Conservation (phyloP, 805 yeast species). For the Kazachstania africana region DNA sequence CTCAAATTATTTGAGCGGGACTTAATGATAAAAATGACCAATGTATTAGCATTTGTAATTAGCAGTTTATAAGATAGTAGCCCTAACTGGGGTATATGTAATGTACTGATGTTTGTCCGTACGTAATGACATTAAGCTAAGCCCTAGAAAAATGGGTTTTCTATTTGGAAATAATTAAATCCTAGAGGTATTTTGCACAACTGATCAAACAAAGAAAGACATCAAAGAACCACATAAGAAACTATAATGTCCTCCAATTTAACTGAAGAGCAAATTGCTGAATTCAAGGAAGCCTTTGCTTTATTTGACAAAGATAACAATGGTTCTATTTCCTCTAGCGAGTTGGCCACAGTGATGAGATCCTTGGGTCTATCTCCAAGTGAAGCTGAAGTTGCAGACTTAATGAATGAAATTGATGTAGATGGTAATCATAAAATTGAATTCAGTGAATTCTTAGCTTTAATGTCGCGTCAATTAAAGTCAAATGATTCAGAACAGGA, state of each 20-base stretch:
- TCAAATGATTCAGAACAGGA: conserved; percentile 97
- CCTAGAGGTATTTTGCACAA: too few species aligned
- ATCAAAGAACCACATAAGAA: too few species aligned
- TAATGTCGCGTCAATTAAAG: conserved; percentile 89
- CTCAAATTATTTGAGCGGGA: too few species aligned
- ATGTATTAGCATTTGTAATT: too few species aligned
- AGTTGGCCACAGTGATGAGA: conserved; percentile 96
- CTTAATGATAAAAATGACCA: too few species aligned
- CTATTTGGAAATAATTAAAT: too few species aligned
- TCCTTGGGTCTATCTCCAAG: conserved; percentile 97
- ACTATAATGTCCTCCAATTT: conserved; percentile 39
- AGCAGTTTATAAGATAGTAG: too few species aligned
- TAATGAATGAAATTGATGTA: conserved; percentile 94
- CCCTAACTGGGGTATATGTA: too few species aligned
- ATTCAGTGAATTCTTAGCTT: conserved; percentile 69
- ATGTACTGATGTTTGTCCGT: too few species aligned
- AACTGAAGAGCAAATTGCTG: conserved; percentile 92
- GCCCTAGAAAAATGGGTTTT: too few species aligned
- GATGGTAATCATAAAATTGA: conserved; percentile 88
- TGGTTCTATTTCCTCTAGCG: conserved; percentile 92
- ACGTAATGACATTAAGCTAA: too few species aligned
- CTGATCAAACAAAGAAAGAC: too few species aligned
- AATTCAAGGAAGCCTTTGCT: conserved; percentile 95
- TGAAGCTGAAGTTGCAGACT: conserved; percentile 89
- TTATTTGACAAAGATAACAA: conserved; percentile 94